Conservation (phyloP, 176 grass and related monocot species). For the Secale cereale region DNA sequence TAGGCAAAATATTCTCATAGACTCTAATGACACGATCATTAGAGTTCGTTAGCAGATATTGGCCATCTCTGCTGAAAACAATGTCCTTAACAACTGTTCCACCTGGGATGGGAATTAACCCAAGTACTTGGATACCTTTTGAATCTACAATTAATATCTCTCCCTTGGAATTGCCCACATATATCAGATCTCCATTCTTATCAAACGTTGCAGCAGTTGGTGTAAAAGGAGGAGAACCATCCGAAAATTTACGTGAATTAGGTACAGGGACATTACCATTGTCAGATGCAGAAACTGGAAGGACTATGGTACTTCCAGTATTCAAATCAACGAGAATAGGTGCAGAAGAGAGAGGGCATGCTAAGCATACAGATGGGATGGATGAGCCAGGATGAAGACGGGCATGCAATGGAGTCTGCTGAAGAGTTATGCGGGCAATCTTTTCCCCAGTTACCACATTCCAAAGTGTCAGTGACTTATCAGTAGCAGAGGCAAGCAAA, state of each 20-base stretch:
- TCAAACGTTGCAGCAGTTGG: constrained; percentile 96
- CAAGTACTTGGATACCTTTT: constrained; percentile 69
- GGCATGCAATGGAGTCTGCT: constrained; percentile 90
- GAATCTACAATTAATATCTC: constrained; percentile 90
- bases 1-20: constrained; percentile 68
- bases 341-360: constrained; percentile 94
- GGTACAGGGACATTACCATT: constrained; percentile 45
- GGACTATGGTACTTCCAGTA: constrained; percentile 66
- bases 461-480: constrained; percentile 92
- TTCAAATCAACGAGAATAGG: constrained; percentile 93
- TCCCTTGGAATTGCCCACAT: constrained; percentile 93
- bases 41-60: constrained; percentile 91
- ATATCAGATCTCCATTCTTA: constrained; percentile 83
- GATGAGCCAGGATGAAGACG: constrained; percentile 66
- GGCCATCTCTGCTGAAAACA: constrained; percentile 82
- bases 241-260: constrained; percentile 81
- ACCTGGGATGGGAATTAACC: constrained; percentile 67
- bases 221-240: constrained; percentile 87
- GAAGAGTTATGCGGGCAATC: constrained; percentile 79
- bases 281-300: constrained; percentile 78
- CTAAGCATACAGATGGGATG: constrained; percentile 71
- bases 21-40: constrained; percentile 97
- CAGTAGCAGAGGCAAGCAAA: constrained; percentile 95
- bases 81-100: constrained; percentile 93
- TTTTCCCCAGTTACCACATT: constrained; percentile 76